These are phyloP conservation scores for Solanum sitiens DNA, from an alignment of 257 asterid species.

Conservation along the genomic window DNA sequence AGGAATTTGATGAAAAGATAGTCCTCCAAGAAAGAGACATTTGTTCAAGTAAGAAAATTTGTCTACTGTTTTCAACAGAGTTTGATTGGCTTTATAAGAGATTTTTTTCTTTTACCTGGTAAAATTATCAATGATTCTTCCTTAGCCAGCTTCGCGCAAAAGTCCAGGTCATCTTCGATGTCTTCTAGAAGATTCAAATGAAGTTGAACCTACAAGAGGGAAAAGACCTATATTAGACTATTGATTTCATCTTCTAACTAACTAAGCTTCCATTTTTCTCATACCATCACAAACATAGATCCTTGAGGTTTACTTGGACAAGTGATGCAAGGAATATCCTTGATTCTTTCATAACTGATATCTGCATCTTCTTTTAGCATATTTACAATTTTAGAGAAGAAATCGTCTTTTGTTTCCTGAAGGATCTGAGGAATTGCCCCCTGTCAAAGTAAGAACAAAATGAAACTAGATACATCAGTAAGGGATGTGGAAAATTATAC, in stretches of 20 bases:
- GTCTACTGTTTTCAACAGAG: neutral
- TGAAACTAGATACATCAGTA: neutral
- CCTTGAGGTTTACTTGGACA: slow-evolving; percentile 90
- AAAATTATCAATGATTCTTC: slow-evolving; percentile 55
- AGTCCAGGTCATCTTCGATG: slow-evolving; percentile 57
- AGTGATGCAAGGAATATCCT: slow-evolving; percentile 58
- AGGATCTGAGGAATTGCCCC: slow-evolving; percentile 64
- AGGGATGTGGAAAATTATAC: neutral
- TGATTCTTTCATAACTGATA: slow-evolving; percentile 23
- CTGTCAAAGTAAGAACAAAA: slow-evolving; percentile 16
- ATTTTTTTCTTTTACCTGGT: slow-evolving; percentile 37
- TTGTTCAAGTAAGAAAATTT: neutral
- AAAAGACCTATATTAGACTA: neutral
- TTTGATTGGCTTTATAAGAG: neutral
- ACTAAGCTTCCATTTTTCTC: neutral
- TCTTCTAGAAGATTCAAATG: slow-evolving; percentile 39
- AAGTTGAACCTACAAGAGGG: slow-evolving; percentile 43
- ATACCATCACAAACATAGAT: slow-evolving; percentile 80
- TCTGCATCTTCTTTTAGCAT: slow-evolving; percentile 44
- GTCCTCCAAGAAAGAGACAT: neutral
- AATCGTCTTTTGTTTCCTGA: slow-evolving; percentile 39
- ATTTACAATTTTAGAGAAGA: slow-evolving; percentile 35
- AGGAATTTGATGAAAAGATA: neutral
- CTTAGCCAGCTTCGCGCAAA: slow-evolving; percentile 43
- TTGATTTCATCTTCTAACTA: neutral